Base-by-base conservation (phyloP, 148 eudicot genomes). In the Hydrangea macrophylla region DNA sequence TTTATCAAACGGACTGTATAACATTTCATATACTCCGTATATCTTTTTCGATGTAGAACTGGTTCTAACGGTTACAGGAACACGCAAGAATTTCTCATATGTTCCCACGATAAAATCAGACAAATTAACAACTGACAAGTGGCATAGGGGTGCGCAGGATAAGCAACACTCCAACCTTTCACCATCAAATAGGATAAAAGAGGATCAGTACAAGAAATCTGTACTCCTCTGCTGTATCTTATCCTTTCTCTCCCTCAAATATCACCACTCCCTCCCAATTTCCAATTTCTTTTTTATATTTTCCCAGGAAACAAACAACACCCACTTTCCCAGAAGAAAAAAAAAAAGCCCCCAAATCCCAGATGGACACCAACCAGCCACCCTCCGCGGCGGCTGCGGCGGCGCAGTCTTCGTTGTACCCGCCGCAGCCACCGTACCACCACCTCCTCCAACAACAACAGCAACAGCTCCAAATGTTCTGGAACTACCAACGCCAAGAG, bases 401-500 rank as follows among this genome's bases (percentile, higher is more conserved):
- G 65, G 23, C 73, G 17, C 36, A 59, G 9, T 48, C 80, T 12
- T 30, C 85, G 0, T 51, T 72, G 0, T 77, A 67, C 67, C 85
- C 85, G 0, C 50, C 83, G 20, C 77, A 70, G 5, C 78, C 79
- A 32, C 83, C 87, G 7, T 83, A 83, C 80, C 85, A 83, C 32
- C 92, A 90, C 65, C 88, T 82, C 32, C 95, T 81, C 27, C 90
- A 88, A 31, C 97, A 88, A 42, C 96, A 88, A 15, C 92, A 86
- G 31, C 91, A 88, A 24, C 94, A 91, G 45, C 90, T 91, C 15
- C 94, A 86, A 45, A 78, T 83, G 86, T 91, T 91, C 78, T 91
- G 97, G 97, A 79, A 72, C 15, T 84, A 79, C 75, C 97, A 88
- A 58, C 83, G 94, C 18, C 88, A 86, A 57, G 97, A 90, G 30